Evolutionary conservation across 306 rosid genomes (phyloP), one percentile per base, ranked within the genome.

Genomic region (Gynostemma pentaphyllum): DNA sequence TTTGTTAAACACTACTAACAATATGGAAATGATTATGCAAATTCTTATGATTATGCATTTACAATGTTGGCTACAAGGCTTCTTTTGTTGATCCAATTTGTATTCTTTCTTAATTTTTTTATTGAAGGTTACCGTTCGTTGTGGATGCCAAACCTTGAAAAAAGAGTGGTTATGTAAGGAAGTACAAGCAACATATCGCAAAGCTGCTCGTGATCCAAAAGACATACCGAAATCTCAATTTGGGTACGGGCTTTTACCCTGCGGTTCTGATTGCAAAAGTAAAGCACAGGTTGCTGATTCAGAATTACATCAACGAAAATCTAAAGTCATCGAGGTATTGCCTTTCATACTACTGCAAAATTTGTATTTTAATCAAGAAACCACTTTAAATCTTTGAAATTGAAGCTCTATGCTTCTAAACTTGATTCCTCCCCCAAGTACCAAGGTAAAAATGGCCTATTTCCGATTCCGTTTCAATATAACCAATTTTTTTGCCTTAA

Each of bases 91-190:
- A 44, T 64, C 71, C 77, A 52, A 71, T 47, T 74, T 55, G 41
- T 28, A 70, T 74, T 67, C n/a, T n/a, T n/a, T n/a, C n/a, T 55
- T 51, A 70, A 56, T 62, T 63, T 36, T 52, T 71, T 77, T n/a
- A n/a, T n/a, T 66, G 68, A 51, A 90, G 98, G 90, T 85, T 71
- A 77, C 73, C 44, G 90, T 83, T 76, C 92, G 96, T 24, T 91
- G 98, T 76, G 80, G 81, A 79, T 91, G 98, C 78, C 96, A 88
- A 66, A 85, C 88, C 62, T 78, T 88, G 81, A 91, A 83, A 84
- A 88, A 81, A 69, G 98, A 91, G 81, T 88, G 96, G 96, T 53
- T 79, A 24, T 91, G 98, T 70, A 78, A 74, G 62, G 85, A 83
- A 66, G 95, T 91, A 32, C 98, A 91, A 81, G 86, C 92, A 57